Conservation (phyloP, 2,329 filamentous ascomycete species). For the Neofusicoccum kwambonambiense region DNA sequence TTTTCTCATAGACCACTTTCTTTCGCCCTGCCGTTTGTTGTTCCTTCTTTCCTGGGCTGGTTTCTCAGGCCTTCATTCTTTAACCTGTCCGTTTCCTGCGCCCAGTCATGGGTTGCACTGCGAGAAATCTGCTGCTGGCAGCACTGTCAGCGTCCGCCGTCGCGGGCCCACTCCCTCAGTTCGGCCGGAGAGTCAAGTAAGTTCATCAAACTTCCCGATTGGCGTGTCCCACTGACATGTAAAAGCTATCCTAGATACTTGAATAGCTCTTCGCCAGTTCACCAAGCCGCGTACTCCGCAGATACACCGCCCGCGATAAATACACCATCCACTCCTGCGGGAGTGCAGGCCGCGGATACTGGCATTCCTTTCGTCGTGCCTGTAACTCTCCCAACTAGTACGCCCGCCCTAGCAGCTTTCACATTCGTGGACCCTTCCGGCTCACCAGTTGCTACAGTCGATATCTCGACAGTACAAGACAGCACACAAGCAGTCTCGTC, state of each 20-base stretch:
- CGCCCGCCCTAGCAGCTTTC: constrained; percentile 28
- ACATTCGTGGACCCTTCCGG: constrained; percentile 35
- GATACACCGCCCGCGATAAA: constrained; percentile 9
- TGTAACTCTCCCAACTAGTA: constrained; percentile 30
- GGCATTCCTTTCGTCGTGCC: constrained; percentile 34
- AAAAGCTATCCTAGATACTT: constrained; percentile 29
- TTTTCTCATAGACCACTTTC: constrained; percentile 21
- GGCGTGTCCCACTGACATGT: not conserved
- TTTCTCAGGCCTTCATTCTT: constrained; percentile 26
- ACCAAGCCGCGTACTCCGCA: not conserved
- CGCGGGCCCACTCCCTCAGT: constrained; percentile 34
- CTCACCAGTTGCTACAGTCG: constrained; percentile 31
- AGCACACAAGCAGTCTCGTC: constrained; percentile 20
- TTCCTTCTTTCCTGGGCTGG: constrained; percentile 20
- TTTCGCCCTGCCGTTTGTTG: constrained; percentile 21
- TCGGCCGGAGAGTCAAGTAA: constrained; percentile 30
- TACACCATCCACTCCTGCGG: not conserved
- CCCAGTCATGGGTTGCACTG: constrained; percentile 23
- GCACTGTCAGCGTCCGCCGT: constrained; percentile 30
- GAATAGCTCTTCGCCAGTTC: constrained; percentile 25
- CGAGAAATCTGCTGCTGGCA: constrained; percentile 36
- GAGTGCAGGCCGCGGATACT: constrained; percentile 31
- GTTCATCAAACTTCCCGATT: constrained; percentile 14
- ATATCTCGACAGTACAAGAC: constrained; percentile 29
- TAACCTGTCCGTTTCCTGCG: constrained; percentile 26